phyloP scores from a whole-genome alignment of 108 stramenopile genomes.

The Pseudonitzschia pungens region DNA sequence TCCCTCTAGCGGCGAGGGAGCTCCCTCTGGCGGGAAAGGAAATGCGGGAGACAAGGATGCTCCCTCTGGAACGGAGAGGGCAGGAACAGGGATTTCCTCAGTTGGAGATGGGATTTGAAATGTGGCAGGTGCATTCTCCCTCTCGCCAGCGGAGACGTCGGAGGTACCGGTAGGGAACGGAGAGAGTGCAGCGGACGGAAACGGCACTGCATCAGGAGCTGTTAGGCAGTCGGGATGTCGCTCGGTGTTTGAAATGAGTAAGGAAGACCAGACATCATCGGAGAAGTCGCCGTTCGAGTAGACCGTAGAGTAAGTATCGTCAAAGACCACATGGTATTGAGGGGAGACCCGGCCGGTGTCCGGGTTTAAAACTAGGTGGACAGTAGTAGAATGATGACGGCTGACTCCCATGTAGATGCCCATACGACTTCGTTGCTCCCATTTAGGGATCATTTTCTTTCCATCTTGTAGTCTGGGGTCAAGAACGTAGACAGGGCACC shows the following conservation, averaged over 20 bases:
- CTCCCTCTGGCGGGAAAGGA: background rate
- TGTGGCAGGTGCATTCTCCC: no score
- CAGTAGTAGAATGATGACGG: conserved; percentile 29
- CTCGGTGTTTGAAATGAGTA: background rate
- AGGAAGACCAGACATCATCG: background rate
- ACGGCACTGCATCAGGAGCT: no score
- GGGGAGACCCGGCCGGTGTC: conserved; percentile 31
- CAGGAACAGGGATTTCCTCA: background rate
- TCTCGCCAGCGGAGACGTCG: no score
- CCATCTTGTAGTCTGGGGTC: conserved; percentile 34
- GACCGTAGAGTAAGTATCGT: conserved; percentile 36
- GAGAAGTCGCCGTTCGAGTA: background rate
- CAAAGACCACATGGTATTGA: conserved; percentile 49
- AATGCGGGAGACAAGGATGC: background rate
- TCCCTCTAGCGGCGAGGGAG: background rate
- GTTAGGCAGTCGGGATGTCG: background rate
- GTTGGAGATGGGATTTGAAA: no score
- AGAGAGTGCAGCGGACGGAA: no score
- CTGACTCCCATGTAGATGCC: conserved; percentile 44
- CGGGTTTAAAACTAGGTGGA: conserved; percentile 38
- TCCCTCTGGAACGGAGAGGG: background rate
- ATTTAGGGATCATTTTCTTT: conserved; percentile 41
- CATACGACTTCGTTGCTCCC: conserved; percentile 29
- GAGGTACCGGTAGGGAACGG: no score
- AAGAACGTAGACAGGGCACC: conserved; percentile 54